Evolutionary conservation across 1,284 basidiomycete species (phyloP).

Genomic region (Cryptococcus maquisensis): DNA sequence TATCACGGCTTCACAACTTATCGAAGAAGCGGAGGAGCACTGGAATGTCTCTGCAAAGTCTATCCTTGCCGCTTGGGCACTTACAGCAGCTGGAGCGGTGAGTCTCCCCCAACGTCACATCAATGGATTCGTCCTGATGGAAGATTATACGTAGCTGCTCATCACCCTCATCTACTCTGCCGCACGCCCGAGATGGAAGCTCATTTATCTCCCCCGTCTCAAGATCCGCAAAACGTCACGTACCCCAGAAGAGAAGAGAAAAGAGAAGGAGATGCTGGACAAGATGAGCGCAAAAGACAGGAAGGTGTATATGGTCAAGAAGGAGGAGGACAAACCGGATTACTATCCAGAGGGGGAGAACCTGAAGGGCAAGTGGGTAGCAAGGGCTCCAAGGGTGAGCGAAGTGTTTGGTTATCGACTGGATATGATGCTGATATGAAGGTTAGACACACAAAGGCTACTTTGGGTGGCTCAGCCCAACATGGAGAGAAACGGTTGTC

Average conservation of each 20-base stretch:
- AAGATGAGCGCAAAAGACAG: constrained; percentile 1
- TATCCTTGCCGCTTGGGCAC: constrained; percentile 24
- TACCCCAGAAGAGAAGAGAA: constrained; percentile 1
- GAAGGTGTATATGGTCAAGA: background rate
- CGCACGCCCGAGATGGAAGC: constrained; percentile 6
- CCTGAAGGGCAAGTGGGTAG: constrained; percentile 11
- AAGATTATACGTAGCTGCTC: constrained; percentile 11
- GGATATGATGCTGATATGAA: background rate
- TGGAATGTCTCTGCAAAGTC: constrained; percentile 27
- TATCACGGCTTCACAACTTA: constrained; percentile 18
- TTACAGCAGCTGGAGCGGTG: constrained; percentile 14
- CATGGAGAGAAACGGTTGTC: constrained; percentile 10
- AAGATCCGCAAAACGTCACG: constrained; percentile 11
- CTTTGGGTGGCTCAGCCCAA: constrained; percentile 16
- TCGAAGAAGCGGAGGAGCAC: constrained; percentile 22
- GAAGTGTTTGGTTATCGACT: too few species aligned
- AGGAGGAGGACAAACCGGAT: constrained; percentile 7
- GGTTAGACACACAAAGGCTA: constrained; percentile 8
- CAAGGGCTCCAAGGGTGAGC: constrained; percentile 15
- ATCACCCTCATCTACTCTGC: constrained; percentile 18
- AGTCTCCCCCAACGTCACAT: background rate
- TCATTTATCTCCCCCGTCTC: constrained; percentile 16
- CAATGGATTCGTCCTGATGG: too few species aligned
- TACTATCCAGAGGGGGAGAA: constrained; percentile 8
- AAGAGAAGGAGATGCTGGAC: background rate